phyloP scores from a whole-genome alignment of 2,329 filamentous ascomycete species.

The Beauveria medogensis region DNA sequence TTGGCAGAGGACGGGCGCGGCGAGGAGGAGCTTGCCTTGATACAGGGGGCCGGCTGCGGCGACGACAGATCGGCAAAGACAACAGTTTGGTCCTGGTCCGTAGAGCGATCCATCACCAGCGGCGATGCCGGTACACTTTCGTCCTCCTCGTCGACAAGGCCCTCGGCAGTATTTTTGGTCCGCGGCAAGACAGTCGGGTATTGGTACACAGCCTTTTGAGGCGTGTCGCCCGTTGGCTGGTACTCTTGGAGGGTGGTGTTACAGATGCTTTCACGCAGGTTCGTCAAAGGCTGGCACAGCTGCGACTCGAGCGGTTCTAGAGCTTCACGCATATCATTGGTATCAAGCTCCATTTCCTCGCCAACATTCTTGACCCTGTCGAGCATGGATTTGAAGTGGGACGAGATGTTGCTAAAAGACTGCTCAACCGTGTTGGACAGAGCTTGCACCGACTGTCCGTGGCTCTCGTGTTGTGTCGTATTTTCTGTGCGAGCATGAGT shows the following conservation, averaged over 20 bases:
- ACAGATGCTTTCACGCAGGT: slow-evolving; percentile 62
- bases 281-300: slow-evolving; percentile 60
- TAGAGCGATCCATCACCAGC: slow-evolving; percentile 17
- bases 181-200: slow-evolving; percentile 72
- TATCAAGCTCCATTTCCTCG: slow-evolving; percentile 55
- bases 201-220: slow-evolving; percentile 71
- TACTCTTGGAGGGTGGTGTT: slow-evolving; percentile 68
- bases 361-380: slow-evolving; percentile 62
- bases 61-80: slow-evolving; percentile 33
- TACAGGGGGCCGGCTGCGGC: neutral
- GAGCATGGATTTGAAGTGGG: slow-evolving; percentile 62
- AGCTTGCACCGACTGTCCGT: slow-evolving; percentile 55
- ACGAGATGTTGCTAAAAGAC: slow-evolving; percentile 63
- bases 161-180: slow-evolving; percentile 49
- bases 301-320: slow-evolving; percentile 52
- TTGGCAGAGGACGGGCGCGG: slow-evolving; percentile 16
- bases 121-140: slow-evolving; percentile 13
- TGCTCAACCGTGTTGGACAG: slow-evolving; percentile 62
- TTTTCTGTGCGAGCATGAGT: slow-evolving; percentile 75
- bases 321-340: slow-evolving; percentile 48
- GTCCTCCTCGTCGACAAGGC: slow-evolving; percentile 25
- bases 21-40: slow-evolving; percentile 11
- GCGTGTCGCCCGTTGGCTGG: slow-evolving; percentile 75
- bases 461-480: slow-evolving; percentile 63
- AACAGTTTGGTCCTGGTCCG: slow-evolving; percentile 29